A percentile compares a stretch with the other conserved stretches of the same genome.
Conservation (phyloP, 768 basidiomycete species). For the Boletellus sp. region DNA sequence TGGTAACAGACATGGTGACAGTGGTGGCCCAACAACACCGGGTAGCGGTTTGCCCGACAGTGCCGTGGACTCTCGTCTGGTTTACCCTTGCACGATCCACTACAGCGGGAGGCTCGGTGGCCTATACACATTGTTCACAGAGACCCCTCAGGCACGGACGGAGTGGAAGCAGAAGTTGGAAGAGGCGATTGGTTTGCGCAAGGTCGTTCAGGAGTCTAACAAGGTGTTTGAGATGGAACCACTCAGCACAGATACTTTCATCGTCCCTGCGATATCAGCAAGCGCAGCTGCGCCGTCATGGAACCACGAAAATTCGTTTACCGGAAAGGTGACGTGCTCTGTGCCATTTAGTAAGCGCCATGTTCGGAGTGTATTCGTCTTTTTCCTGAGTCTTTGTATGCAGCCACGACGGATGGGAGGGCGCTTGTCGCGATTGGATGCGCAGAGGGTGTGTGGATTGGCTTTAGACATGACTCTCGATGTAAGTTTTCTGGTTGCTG, state of each 20-base stretch:
- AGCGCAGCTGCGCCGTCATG: constrained; percentile 48
- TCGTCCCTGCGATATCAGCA: constrained; percentile 62
- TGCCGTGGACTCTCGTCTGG: constrained; percentile 62
- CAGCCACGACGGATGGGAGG: constrained; percentile 81
- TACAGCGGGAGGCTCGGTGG: constrained; percentile 89
- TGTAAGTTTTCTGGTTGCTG: constrained; percentile 42
- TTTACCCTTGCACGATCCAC: constrained; percentile 85
- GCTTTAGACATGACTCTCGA: constrained; percentile 81
- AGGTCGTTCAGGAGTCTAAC: constrained; percentile 87
- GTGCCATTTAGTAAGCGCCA: constrained; percentile 76
- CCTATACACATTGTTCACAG: constrained; percentile 83
- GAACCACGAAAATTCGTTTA: constrained; percentile 67
- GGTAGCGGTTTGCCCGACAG: constrained; percentile 36
- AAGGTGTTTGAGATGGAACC: constrained; percentile 94
- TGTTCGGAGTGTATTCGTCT: not conserved
- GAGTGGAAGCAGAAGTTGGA: constrained; percentile 92
- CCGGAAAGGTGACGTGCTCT: constrained; percentile 89
- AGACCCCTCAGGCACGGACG: constrained; percentile 63
- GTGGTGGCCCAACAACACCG: constrained; percentile 22
- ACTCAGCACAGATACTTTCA: constrained; percentile 84
- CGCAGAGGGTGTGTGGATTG: constrained; percentile 95
- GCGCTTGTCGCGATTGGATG: constrained; percentile 91
- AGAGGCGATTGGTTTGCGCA: constrained; percentile 81
- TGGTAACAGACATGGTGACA: constrained; percentile 34
- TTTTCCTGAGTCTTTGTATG: constrained; percentile 8